Conservation (phyloP, 2,329 filamentous ascomycete species). For the Fusarium phyllophilum region DNA sequence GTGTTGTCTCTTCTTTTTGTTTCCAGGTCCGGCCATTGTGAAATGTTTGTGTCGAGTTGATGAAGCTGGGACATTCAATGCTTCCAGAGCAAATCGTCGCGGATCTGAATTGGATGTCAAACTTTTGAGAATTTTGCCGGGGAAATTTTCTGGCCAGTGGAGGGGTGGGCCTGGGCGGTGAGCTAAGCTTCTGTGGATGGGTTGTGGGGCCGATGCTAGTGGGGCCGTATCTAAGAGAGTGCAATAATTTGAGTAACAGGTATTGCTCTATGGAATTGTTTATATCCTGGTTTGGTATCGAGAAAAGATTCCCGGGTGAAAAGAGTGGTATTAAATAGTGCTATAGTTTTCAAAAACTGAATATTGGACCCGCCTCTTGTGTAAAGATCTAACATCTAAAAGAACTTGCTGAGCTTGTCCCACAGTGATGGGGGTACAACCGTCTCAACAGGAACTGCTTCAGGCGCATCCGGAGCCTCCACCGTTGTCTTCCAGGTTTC, state of each 20-base stretch:
- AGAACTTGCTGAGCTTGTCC: slow-evolving; percentile 51
- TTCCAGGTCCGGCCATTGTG: slow-evolving; percentile 48
- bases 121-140: slow-evolving; percentile 45
- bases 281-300: not conserved
- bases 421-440: slow-evolving; percentile 56
- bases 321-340: slow-evolving; percentile 4
- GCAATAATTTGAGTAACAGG: not conserved
- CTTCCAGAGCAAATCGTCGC: slow-evolving; percentile 22
- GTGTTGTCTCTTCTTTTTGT: slow-evolving; percentile 50
- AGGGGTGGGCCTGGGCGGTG: slow-evolving; percentile 42
- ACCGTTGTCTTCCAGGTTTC: slow-evolving; percentile 77
- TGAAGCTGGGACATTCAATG: slow-evolving; percentile 13
- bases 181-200: slow-evolving; percentile 27
- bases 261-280: not conserved
- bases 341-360: not conserved
- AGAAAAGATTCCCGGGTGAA: not conserved
- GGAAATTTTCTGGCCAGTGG: slow-evolving; percentile 43
- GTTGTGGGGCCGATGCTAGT: slow-evolving; percentile 12
- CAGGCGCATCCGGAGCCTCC: slow-evolving; percentile 53
- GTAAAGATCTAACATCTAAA: slow-evolving; percentile 4
- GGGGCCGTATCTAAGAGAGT: slow-evolving; percentile 5
- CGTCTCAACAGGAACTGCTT: slow-evolving; percentile 38
- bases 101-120: slow-evolving; percentile 31
- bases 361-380: not conserved
- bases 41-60: slow-evolving; percentile 20